Evolutionary conservation across 73 alveolate genomes (phyloP), one percentile per base, ranked within the genome.

Genomic region (Paramecium primaurelia): DNA sequence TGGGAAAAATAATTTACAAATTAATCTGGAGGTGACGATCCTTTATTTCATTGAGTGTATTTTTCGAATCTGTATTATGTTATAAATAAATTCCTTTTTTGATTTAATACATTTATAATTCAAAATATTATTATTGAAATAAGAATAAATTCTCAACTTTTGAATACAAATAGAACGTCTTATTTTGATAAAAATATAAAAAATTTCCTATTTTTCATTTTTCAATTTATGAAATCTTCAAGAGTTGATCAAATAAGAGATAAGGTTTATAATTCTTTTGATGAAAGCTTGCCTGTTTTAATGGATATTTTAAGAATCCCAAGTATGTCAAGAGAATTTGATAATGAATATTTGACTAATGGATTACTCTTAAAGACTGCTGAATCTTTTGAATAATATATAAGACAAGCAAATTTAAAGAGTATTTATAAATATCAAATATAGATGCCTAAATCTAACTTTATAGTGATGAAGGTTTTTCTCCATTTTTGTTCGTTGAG

Each of bases 401-500:
- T 73, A 22, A 37, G 47, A 73, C 2, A n/a, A 11, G 36, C 34
- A 4, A 73, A 73, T 73, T 8, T 73, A 22, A 37, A 73, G 26
- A 44, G 87, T 73, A 73, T 73, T 16, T 73, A 18, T n/a, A 1
- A 37, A 32, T 71, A 59, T 30, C 14, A 3, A 20, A 20, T 9
- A 30, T 64, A 93, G 98, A 98, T 7, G 89, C 95, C 37, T 59
- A 47, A 36, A 86, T 92, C 28, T 64, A 93, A 86, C 86, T 96
- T 40, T 49, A 85, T 54, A 86, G 86, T 75, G 98, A 97, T 59
- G 94, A 86, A 68, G 95, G 95, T 25, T 84, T 89, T 42, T 93
- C 99, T 30, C 98, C 98, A 16, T 71, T 97, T 83, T 80, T 93
- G 5, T 90, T 88, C 34, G 89, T 96, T 12, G 93, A 92, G 44